Conservation (phyloP, 2,329 filamentous ascomycete species). For the Aspergillus floridensis region DNA sequence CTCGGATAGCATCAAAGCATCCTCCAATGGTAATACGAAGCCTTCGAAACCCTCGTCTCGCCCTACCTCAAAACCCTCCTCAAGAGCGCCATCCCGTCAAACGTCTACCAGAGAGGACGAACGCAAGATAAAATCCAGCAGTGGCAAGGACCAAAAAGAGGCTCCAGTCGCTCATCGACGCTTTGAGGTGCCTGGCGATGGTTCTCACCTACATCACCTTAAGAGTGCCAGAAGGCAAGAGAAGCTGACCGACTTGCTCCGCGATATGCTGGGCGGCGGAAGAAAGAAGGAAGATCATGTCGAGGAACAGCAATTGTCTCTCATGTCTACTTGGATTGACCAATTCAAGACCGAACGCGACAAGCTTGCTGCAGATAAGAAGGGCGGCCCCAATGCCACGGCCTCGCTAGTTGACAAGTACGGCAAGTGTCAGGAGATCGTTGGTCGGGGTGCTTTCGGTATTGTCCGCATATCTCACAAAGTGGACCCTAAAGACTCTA, state of each 20-base stretch:
- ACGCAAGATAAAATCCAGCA: slow-evolving; percentile 22
- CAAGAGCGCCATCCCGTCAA: slow-evolving; percentile 34
- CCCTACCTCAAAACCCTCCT: slow-evolving; percentile 30
- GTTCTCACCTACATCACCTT: slow-evolving; percentile 81
- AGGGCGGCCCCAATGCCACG: slow-evolving; percentile 69
- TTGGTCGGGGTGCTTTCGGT: slow-evolving; percentile 93
- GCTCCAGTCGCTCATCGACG: slow-evolving; percentile 39
- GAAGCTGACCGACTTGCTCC: slow-evolving; percentile 89
- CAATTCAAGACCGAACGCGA: slow-evolving; percentile 87
- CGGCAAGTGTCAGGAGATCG: slow-evolving; percentile 95
- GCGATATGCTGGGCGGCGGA: slow-evolving; percentile 75
- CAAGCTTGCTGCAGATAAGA: slow-evolving; percentile 69
- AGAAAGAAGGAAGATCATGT: slow-evolving; percentile 67
- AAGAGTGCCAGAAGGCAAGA: slow-evolving; percentile 90
- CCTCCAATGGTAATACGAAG: slow-evolving; percentile 32
- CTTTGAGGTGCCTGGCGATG: slow-evolving; percentile 61
- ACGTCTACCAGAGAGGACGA: slow-evolving; percentile 34
- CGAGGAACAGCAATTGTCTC: slow-evolving; percentile 73
- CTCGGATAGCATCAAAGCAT: slow-evolving; percentile 34
- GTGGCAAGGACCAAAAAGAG: slow-evolving; percentile 37
- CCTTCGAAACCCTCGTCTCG: slow-evolving; percentile 20
- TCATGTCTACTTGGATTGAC: slow-evolving; percentile 95
- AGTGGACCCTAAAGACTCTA: slow-evolving; percentile 73
- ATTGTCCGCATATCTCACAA: slow-evolving; percentile 98
- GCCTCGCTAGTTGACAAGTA: slow-evolving; percentile 91